phyloP scores from a whole-genome alignment of 1,139 yeast species.

The Sugiyamaella paludigena region DNA sequence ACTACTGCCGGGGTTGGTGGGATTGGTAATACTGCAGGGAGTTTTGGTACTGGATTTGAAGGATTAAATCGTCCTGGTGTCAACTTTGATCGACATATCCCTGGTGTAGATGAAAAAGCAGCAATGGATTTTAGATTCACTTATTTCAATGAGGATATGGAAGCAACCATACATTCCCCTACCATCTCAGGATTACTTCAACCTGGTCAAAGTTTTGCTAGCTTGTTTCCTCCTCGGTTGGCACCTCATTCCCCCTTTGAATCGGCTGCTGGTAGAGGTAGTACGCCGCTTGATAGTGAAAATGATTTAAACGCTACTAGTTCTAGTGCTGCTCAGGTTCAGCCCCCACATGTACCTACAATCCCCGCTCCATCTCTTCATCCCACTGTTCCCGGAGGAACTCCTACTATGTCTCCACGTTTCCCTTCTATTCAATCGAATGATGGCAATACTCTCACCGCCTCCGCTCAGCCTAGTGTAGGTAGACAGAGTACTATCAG shows the following conservation, averaged over 20 bases:
- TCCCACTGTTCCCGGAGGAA: too few relatives aligned
- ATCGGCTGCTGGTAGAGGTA: slow-evolving; percentile 11
- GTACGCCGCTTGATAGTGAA: slow-evolving; percentile 3
- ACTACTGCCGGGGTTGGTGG: background rate
- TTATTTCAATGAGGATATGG: slow-evolving; percentile 86
- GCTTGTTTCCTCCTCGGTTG: slow-evolving; percentile 33
- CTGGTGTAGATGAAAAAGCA: slow-evolving; percentile 34
- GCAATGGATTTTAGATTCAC: slow-evolving; percentile 56
- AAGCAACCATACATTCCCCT: slow-evolving; percentile 86
- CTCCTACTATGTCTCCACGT: slow-evolving; percentile 3
- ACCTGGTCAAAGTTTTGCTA: slow-evolving; percentile 39
- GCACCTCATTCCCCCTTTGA: slow-evolving; percentile 16
- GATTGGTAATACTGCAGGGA: background rate
- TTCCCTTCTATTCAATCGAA: slow-evolving; percentile 4
- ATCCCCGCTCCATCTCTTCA: background rate
- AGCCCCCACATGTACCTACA: background rate
- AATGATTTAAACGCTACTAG: background rate
- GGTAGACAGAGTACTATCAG: background rate
- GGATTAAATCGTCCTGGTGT: background rate
- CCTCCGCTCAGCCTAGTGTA: background rate
- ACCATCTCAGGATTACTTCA: slow-evolving; percentile 77
- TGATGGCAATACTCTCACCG: slow-evolving; percentile 1
- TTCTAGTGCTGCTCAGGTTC: background rate
- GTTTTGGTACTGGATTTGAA: background rate
- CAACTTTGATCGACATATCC: slow-evolving; percentile 21